phyloP scores from a whole-genome alignment of 306 rosid species.

The Lagenaria siceraria region DNA sequence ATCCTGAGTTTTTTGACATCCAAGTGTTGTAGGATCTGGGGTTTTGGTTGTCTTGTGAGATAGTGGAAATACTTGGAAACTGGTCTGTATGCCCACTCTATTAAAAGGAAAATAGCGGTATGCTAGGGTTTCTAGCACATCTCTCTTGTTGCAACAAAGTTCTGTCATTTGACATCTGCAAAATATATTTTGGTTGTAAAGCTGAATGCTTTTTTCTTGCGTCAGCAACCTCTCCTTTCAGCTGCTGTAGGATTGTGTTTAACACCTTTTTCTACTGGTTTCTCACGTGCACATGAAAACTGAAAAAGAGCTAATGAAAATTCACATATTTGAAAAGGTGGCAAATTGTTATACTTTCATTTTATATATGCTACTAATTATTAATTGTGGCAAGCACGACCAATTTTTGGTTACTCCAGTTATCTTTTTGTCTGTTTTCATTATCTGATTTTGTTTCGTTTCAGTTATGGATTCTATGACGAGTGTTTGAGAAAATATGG shows the following conservation, averaged over 20 bases:
- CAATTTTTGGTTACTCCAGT: background rate
- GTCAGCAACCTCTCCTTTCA: background rate
- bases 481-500: slow-evolving; percentile 99
- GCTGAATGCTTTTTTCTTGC: background rate
- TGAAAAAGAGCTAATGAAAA: background rate
- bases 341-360: background rate
- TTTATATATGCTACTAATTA: background rate
- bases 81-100: background rate
- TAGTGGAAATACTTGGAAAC: background rate
- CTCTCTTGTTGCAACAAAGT: background rate
- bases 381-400: background rate
- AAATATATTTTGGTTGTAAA: background rate
- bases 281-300: background rate
- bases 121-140: background rate
- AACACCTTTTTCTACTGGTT: background rate
- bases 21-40: background rate
- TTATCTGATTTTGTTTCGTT: slow-evolving; percentile 6
- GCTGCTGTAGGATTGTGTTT: background rate
- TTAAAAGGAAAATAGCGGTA: background rate
- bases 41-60: background rate
- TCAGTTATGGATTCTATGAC: slow-evolving; percentile 94
- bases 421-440: background rate
- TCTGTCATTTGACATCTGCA: background rate
- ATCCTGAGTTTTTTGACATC: background rate
- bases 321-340: background rate